A percentile compares a stretch with the other conserved stretches of the same genome.
phyloP scores from a whole-genome alignment of 805 yeast genomes.

The Candida saitoana region DNA sequence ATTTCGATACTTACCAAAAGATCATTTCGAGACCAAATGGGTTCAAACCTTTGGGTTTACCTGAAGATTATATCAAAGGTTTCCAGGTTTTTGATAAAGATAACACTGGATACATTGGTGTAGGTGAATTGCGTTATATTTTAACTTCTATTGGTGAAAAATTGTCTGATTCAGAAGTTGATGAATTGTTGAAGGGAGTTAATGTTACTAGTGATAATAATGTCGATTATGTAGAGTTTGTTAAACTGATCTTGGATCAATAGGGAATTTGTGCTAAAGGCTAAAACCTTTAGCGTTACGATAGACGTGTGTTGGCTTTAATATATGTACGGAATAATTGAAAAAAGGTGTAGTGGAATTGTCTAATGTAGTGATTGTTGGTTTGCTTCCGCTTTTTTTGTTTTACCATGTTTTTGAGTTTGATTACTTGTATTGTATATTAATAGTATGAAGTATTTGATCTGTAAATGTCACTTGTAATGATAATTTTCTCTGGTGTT shows the following conservation, averaged over 20 bases:
- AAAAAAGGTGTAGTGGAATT: too few relatives aligned
- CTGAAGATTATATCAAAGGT: slow-evolving; percentile 82
- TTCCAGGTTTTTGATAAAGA: slow-evolving; percentile 98
- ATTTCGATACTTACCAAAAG: slow-evolving; percentile 71
- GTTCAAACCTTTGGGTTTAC: slow-evolving; percentile 81
- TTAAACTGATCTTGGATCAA: slow-evolving; percentile 88
- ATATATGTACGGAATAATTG: neutral
- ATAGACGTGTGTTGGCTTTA: slow-evolving; percentile 1
- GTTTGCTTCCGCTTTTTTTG: too few relatives aligned
- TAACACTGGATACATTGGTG: slow-evolving; percentile 91
- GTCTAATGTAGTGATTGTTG: too few relatives aligned
- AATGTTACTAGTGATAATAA: slow-evolving; percentile 90
- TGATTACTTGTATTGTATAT: too few relatives aligned
- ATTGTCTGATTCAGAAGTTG: slow-evolving; percentile 85
- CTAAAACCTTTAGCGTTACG: neutral
- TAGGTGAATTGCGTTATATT: slow-evolving; percentile 93
- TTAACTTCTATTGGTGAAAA: slow-evolving; percentile 95
- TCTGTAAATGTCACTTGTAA: too few relatives aligned
- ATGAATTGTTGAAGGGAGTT: slow-evolving; percentile 92
- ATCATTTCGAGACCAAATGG: slow-evolving; percentile 84
- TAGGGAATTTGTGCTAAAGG: slow-evolving; percentile 26
- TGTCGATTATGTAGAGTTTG: slow-evolving; percentile 92
- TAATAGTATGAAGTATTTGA: too few relatives aligned
- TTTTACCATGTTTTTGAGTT: too few relatives aligned
- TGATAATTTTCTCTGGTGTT: too few relatives aligned